These are phyloP conservation scores for Heimioporus punctisporus DNA, from an alignment of 1,284 basidiomycete genomes.

Conservation along the genomic window DNA sequence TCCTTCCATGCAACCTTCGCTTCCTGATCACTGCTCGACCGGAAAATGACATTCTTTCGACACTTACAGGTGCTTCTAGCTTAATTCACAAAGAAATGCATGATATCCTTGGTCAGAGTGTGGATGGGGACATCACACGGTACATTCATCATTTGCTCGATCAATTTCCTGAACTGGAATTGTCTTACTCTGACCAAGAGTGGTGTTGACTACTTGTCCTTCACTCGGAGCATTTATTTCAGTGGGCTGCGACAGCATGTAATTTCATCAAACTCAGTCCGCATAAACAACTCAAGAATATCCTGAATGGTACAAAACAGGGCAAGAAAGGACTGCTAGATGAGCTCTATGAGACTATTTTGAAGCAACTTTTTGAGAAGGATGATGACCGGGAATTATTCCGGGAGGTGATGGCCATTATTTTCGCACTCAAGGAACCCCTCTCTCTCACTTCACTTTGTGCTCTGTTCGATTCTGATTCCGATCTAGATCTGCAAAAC, in stretches of 20 bases:
- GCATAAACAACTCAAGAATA: background rate
- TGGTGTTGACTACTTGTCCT: background rate
- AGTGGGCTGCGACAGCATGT: background rate
- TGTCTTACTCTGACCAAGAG: slow-evolving; percentile 11
- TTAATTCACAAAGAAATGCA: slow-evolving; percentile 16
- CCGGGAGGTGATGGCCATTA: no score
- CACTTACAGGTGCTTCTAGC: background rate
- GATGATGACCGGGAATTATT: no score
- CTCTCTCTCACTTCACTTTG: no score
- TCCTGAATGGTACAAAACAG: background rate
- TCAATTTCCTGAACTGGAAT: slow-evolving; percentile 13
- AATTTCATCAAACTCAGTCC: background rate
- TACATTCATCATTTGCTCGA: slow-evolving; percentile 18
- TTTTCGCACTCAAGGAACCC: no score
- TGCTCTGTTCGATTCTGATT: no score
- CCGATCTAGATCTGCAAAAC: no score
- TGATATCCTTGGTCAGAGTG: slow-evolving; percentile 7
- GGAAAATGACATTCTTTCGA: slow-evolving; percentile 19
- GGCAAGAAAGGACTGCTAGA: no score
- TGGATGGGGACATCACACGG: slow-evolving; percentile 19
- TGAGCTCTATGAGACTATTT: no score
- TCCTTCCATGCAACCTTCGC: slow-evolving; percentile 15
- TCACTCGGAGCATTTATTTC: background rate
- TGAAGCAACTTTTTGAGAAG: no score
- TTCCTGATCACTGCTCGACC: slow-evolving; percentile 21